Base-by-base conservation (phyloP, 768 basidiomycete species). In the Boletus sp. region DNA sequence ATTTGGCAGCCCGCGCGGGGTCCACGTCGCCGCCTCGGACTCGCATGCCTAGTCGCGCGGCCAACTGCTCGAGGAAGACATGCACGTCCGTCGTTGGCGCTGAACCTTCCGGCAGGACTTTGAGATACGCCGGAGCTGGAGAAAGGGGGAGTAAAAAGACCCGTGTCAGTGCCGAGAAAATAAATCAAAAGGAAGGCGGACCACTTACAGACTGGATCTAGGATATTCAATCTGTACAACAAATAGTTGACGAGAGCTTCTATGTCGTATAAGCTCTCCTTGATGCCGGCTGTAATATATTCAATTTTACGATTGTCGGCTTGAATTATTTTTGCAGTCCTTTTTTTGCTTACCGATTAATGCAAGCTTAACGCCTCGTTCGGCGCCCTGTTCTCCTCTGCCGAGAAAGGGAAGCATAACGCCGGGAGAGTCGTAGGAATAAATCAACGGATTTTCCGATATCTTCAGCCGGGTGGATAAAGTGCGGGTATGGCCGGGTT, bases 341-440 rank as follows among this genome's bases (percentile, higher is more conserved):
- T 51, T 75, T 51, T 75, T 71, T 30, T 2, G 76, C 88, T 70
- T 76, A 91, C 95, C 90, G 41, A 97, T 98, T 54, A 98, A 74
- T 45, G 93, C 95, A 21, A 98, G 82, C 71, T 95, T 98, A 50
- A 97, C 80, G 11, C 91, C 96, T 64, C 91, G 80, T 71, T 99
- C 97, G 47, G 92, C 87, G 17, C 93, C 96, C 58, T 80, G 80
- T 51, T 82, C 78, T 5, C 97, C 97, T 54, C 77, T 82, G 1
- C 97, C 97, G 30, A 98, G 79, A 73, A 88, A 98, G 11, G 94
- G 93, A 40, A 97, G 77, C 95, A 98, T 98, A 44, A 98, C 90
- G 3, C 97, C 97, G 2, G 97, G 97, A 9, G 92, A 86, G 75
- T 99, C 97, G 64, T 87, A 93, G 5, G 97, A 90, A 74, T 98